Evolutionary conservation across 164 flowering plant species (phyloP), one percentile per base, ranked within the genome.

Genomic region (Aristolochia fimbriata): DNA sequence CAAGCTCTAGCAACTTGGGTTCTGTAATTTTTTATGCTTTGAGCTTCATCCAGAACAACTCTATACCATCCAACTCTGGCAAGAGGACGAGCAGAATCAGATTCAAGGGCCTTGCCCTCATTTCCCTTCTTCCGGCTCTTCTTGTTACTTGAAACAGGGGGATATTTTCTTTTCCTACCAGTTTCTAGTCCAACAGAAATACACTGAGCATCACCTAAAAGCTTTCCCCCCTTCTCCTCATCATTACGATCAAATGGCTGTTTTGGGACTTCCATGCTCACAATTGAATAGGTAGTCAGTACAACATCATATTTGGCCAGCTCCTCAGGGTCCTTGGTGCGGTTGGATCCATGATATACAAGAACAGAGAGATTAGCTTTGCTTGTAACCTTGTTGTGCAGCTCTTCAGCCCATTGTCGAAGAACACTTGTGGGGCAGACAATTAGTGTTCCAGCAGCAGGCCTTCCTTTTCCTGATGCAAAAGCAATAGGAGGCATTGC

Each of bases 1-100:
- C 99, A 94, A 27, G 99, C 96, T 79, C 95, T 81, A 66, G 99
- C 96, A 51, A 91, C 91, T 72, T 78, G 95, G 46, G 99, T 94
- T 75, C 97, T 76, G 64, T 91, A 91, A 65, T 94, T 94, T 62
- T 94, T 94, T 45, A 91, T 94, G 24, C 96, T 91, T 67, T 94
- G 99, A 65, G 99, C 97, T 79, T 94, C 99, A 83, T 94, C 99
- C 21, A 94, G 73, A 58, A 94, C 74, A 58, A 94, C 99, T 70
- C 99, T 79, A 57, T 65, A 78, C 99, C 99, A 94, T 52, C 73
- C 70, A 19, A 94, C 97, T 67, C 69, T 88, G 31, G 93, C 96
- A 70, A 94, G 86, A 15, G 97, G 45, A 66, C 99, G 43, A 37
- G 43, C 96, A 69, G 72, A 67, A 50, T 63, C 77, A 67, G 33